Conservation (phyloP, 1,139 yeast genomes). For the Taphrina flavorubra region DNA sequence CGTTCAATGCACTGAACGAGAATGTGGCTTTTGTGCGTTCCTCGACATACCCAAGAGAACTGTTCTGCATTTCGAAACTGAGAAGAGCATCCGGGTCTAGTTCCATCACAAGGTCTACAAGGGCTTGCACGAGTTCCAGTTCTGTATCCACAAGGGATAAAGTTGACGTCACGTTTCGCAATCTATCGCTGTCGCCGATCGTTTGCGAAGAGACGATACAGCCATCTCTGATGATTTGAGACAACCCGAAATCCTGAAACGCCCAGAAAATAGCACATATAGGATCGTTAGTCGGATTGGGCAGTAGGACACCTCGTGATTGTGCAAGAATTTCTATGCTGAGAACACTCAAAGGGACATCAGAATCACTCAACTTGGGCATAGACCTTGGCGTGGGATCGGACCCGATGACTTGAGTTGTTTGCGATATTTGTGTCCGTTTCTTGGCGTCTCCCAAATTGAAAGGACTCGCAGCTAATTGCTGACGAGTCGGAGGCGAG, state of each 20-base stretch:
- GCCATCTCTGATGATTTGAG: constrained; percentile 18
- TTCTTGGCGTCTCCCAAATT: neutral
- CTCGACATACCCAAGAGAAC: constrained; percentile 88
- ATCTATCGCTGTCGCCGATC: neutral
- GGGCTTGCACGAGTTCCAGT: constrained; percentile 60
- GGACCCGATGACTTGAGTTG: constrained; percentile 18
- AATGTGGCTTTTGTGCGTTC: constrained; percentile 62
- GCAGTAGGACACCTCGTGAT: constrained; percentile 59
- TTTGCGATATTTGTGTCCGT: constrained; percentile 7
- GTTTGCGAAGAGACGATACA: constrained; percentile 26
- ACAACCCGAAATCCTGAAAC: constrained; percentile 52
- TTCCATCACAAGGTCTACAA: constrained; percentile 62
- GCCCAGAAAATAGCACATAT: constrained; percentile 68
- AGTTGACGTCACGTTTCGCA: neutral
- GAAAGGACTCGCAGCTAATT: neutral
- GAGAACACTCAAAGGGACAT: constrained; percentile 37
- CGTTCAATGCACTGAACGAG: constrained; percentile 60
- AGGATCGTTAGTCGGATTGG: constrained; percentile 71
- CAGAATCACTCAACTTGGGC: constrained; percentile 22
- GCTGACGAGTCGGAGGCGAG: constrained; percentile 4
- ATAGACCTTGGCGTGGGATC: neutral
- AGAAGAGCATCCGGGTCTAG: constrained; percentile 87
- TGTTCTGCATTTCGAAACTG: constrained; percentile 80
- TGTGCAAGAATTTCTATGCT: constrained; percentile 52
- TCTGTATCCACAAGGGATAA: constrained; percentile 55